Conservation (phyloP, 768 basidiomycete genomes). For the Ramaria sp. region DNA sequence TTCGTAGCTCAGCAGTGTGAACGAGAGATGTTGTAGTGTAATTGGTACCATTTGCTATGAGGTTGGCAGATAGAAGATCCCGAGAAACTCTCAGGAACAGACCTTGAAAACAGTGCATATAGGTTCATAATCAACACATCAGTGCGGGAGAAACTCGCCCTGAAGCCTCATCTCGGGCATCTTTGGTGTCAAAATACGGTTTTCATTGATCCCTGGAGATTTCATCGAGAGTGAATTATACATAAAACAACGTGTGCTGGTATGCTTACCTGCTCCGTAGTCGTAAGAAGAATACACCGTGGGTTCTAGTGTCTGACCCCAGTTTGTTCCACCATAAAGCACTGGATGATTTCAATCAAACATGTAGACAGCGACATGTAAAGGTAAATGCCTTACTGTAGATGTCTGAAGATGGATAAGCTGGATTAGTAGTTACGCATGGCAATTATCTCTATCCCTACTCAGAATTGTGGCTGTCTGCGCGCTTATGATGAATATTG, state of each 20-base stretch:
- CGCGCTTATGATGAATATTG: conserved; percentile 17
- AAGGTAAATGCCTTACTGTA: conserved; percentile 40
- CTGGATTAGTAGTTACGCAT: background rate
- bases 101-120: background rate
- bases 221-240: background rate
- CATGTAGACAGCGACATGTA: too few relatives aligned
- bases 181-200: conserved; percentile 34
- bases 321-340: conserved; percentile 55
- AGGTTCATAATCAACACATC: background rate
- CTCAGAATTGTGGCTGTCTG: conserved; percentile 44
- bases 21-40: conserved; percentile 34
- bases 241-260: conserved; percentile 1
- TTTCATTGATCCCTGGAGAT: conserved; percentile 38
- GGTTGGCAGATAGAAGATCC: conserved; percentile 32
- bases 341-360: conserved; percentile 24
- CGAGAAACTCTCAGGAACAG: conserved; percentile 41
- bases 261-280: conserved; percentile 36
- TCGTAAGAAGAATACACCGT: conserved; percentile 54
- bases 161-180: conserved; percentile 46
- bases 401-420: conserved; percentile 28
- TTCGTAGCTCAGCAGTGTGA: conserved; percentile 36
- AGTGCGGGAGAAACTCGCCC: conserved; percentile 19
- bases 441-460: conserved; percentile 16
- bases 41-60: conserved; percentile 39
- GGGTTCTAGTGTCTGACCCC: conserved; percentile 47